These are phyloP conservation scores for Dactylellina haptotyla DNA, from an alignment of 2,329 filamentous ascomycete species.

Conservation along the genomic window DNA sequence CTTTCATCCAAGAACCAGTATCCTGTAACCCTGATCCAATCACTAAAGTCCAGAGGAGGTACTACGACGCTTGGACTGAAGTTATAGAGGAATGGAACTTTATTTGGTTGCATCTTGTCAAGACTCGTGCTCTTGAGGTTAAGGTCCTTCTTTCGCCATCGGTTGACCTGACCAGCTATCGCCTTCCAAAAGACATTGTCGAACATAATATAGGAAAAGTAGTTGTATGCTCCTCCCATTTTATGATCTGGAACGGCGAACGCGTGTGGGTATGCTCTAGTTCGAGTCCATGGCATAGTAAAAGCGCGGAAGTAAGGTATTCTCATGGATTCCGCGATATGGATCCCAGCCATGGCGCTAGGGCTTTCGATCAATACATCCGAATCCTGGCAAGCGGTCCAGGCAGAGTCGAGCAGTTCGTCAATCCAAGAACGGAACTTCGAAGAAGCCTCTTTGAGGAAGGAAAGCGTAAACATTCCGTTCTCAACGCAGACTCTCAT, in stretches of 20 bases:
- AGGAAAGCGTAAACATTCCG: constrained; percentile 94
- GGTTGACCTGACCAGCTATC: constrained; percentile 88
- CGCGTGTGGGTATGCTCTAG: constrained; percentile 92
- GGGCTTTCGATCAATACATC: constrained; percentile 95
- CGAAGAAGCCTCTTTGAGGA: constrained; percentile 83
- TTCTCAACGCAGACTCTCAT: constrained; percentile 97
- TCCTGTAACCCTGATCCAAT: constrained; percentile 96
- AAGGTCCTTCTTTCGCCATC: constrained; percentile 85
- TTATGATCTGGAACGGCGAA: constrained; percentile 93
- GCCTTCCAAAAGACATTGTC: constrained; percentile 97
- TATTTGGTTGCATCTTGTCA: constrained; percentile 93
- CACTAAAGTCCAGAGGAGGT: constrained; percentile 91
- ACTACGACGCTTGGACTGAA: constrained; percentile 94
- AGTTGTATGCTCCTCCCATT: constrained; percentile 95
- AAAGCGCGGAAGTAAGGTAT: constrained; percentile 98
- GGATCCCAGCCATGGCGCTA: constrained; percentile 95
- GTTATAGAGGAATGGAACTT: constrained; percentile 98
- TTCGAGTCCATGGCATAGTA: constrained; percentile 98
- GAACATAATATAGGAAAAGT: constrained; percentile 94
- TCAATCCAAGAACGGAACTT: constrained; percentile 79
- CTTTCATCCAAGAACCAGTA: constrained; percentile 96
- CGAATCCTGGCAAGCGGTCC: constrained; percentile 82
- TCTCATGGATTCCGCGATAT: constrained; percentile 90
- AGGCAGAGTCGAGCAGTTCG: constrained; percentile 82
- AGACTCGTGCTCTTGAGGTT: constrained; percentile 81